Percentiles rank a stretch among this genome's conserved stretches.
Conservation (phyloP, 2,329 filamentous ascomycete species). For the Dactylella cylindrospora region DNA sequence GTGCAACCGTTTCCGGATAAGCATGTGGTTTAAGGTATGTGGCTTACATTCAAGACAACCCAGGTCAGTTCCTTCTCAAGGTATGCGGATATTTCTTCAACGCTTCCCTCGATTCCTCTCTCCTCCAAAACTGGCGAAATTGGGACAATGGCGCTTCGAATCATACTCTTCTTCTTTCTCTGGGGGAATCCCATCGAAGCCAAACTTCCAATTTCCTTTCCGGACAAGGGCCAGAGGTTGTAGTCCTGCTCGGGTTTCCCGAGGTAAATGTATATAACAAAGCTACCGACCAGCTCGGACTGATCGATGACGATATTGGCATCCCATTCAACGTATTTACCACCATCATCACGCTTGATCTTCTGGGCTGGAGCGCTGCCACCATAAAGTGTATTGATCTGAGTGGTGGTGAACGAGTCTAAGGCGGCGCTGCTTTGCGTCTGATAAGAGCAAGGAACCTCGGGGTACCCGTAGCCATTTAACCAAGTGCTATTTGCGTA, state of each 20-base stretch:
- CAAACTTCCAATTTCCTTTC: constrained; percentile 15
- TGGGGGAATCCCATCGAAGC: constrained; percentile 19
- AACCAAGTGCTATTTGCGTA: constrained; percentile 42
- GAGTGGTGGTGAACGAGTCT: constrained; percentile 17
- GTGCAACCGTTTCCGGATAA: too few relatives aligned
- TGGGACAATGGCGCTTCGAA: constrained; percentile 19
- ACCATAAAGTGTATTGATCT: constrained; percentile 45
- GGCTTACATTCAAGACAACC: constrained; percentile 18
- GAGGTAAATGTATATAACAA: constrained; percentile 35
- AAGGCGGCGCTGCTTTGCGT: constrained; percentile 13
- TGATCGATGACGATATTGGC: constrained; percentile 45
- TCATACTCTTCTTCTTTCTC: constrained; percentile 5
- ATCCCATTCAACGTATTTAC: constrained; percentile 46
- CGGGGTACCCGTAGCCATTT: constrained; percentile 48
- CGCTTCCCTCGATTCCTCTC: constrained; percentile 11
- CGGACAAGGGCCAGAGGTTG: constrained; percentile 11
- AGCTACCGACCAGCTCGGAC: constrained; percentile 41
- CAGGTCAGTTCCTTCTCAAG: constrained; percentile 23
- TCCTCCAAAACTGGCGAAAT: constrained; percentile 9
- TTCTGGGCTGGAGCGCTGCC: background rate
- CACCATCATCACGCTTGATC: constrained; percentile 5
- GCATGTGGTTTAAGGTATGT: too few relatives aligned
- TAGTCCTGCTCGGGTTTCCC: constrained; percentile 14
- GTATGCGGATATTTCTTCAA: constrained; percentile 2
- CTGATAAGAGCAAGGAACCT: constrained; percentile 43